Conservation (phyloP, 177 flowering plant species). For the Tripterygium wilfordii region DNA sequence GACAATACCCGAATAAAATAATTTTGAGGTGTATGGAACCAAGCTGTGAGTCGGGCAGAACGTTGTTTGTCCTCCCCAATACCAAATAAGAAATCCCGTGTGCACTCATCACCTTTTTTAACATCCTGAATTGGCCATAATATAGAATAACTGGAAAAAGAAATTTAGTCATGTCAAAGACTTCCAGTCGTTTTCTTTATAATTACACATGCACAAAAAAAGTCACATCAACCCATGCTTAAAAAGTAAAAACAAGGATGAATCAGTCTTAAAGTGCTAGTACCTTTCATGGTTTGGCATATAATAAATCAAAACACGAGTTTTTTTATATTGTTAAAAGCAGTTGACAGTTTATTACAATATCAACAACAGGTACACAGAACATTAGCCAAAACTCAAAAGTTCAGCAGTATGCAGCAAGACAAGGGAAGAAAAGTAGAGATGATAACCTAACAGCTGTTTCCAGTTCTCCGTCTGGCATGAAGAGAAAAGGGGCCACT, state of each 20-base stretch:
- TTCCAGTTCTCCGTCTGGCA: constrained; percentile 81
- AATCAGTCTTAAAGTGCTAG: too few species aligned
- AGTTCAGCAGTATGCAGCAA: too few species aligned
- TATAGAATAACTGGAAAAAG: constrained; percentile 67
- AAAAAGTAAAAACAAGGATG: too few species aligned
- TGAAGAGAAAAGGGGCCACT: constrained; percentile 90
- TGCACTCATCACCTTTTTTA: constrained; percentile 79
- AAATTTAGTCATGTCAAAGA: constrained; percentile 1
- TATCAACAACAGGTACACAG: too few species aligned
- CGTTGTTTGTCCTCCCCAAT: constrained; percentile 96
- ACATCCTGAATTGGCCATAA: constrained; percentile 79
- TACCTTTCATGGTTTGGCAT: too few species aligned
- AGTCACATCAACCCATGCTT: too few species aligned
- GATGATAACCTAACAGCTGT: constrained; percentile 81
- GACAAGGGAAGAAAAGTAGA: constrained; percentile 5
- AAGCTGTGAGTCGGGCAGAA: constrained; percentile 93
- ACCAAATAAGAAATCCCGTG: constrained; percentile 89
- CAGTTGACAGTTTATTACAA: too few species aligned
- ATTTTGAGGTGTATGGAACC: constrained; percentile 85
- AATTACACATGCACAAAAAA: too few species aligned
- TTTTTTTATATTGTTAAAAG: too few species aligned
- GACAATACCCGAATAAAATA: constrained; percentile 63
- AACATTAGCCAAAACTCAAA: too few species aligned
- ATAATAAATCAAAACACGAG: too few species aligned
- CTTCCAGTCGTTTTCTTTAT: too few species aligned